These are phyloP conservation scores for Pholiota molesta DNA, from an alignment of 768 basidiomycete genomes.

Conservation along the genomic window DNA sequence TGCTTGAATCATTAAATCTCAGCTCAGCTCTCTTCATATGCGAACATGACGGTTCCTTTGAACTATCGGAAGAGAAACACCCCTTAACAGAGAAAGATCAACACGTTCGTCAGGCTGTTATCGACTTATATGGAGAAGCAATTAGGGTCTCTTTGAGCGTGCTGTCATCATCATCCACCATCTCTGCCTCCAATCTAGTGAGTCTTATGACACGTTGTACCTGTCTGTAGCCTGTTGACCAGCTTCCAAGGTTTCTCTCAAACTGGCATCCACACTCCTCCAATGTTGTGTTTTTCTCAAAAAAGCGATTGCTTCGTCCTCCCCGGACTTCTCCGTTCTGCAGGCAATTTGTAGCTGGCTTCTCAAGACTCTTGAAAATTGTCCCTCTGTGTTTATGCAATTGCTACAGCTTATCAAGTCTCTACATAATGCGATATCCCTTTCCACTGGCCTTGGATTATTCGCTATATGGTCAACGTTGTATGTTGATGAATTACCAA, in stretches of 20 bases:
- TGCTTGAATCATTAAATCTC: conserved; percentile 47
- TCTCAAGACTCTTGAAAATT: conserved; percentile 37
- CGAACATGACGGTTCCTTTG: conserved; percentile 19
- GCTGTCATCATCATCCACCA: not conserved
- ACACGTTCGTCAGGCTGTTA: conserved; percentile 9
- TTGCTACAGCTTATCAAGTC: conserved; percentile 34
- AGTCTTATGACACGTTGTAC: not conserved
- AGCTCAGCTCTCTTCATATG: conserved; percentile 42
- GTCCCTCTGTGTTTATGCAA: conserved; percentile 34
- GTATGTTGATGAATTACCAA: conserved; percentile 29
- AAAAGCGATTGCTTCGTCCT: conserved; percentile 34
- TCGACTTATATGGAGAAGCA: conserved; percentile 12
- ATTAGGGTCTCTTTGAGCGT: conserved; percentile 4
- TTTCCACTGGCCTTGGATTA: conserved; percentile 74
- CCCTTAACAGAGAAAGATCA: conserved; percentile 13
- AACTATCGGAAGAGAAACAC: not conserved
- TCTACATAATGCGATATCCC: conserved; percentile 53
- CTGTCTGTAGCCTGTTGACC: not conserved
- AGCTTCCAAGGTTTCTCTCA: conserved; percentile 14
- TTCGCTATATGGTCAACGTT: conserved; percentile 69
- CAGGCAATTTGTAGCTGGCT: conserved; percentile 64
- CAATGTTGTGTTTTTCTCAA: conserved; percentile 45
- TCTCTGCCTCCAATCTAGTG: conserved; percentile 7
- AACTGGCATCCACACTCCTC: conserved; percentile 40
- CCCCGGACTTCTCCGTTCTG: conserved; percentile 69